A percentile compares a stretch with the other conserved stretches of the same genome.
These are phyloP conservation scores for Conticribra guillardii DNA, from an alignment of 108 stramenopile species.

Conservation along the genomic window DNA sequence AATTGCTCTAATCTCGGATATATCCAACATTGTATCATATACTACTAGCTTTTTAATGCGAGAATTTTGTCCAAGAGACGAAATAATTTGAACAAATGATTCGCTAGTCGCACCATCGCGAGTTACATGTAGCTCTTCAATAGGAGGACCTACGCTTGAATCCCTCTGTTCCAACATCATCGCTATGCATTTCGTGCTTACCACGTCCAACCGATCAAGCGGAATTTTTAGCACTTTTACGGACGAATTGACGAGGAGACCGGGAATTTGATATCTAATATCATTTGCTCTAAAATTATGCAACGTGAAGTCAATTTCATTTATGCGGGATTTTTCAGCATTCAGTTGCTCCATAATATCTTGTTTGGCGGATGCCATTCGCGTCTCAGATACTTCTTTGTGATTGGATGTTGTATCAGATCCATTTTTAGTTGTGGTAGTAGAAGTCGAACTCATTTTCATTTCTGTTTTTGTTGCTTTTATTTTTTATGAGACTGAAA, in stretches of 20 bases:
- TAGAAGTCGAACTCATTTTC: no score
- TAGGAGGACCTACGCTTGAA: background rate
- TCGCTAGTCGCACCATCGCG: background rate
- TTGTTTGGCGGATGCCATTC: no score
- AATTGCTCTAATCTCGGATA: background rate
- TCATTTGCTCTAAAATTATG: background rate
- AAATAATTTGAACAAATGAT: background rate
- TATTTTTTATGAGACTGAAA: no score
- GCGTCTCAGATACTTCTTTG: no score
- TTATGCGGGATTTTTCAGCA: background rate
- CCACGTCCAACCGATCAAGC: slow-evolving; percentile 3
- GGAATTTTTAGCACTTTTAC: slow-evolving; percentile 6
- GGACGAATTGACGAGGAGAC: slow-evolving; percentile 2
- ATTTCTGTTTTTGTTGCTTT: no score
- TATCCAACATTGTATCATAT: background rate
- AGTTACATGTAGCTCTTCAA: slow-evolving; percentile 8
- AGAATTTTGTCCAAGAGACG: slow-evolving; percentile 1
- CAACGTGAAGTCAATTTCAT: slow-evolving; percentile 2
- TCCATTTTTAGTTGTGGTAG: no score
- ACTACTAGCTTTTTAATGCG: slow-evolving; percentile 7
- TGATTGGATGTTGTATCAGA: no score
- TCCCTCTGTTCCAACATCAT: slow-evolving; percentile 1
- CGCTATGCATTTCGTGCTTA: slow-evolving; percentile 1
- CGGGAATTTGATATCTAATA: background rate
- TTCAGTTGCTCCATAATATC: no score